Evolutionary conservation across 2,329 filamentous ascomycete species (phyloP).

Genomic region (Aaosphaeria arxii): DNA sequence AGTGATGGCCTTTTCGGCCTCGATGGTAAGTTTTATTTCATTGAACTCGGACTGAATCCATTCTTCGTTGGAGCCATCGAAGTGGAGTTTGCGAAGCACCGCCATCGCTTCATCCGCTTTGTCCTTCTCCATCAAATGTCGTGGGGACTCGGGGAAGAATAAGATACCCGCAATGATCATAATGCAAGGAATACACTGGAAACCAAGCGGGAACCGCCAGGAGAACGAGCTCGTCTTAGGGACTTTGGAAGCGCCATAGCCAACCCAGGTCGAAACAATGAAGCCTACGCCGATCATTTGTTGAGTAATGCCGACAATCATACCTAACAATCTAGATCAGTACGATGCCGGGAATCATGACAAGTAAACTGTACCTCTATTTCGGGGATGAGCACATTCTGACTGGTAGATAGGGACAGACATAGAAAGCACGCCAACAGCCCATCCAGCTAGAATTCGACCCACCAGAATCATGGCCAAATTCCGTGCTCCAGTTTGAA

Average conservation of each 20-base stretch:
- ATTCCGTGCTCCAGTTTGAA: slow-evolving; percentile 58
- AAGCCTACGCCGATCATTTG: slow-evolving; percentile 59
- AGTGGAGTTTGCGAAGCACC: slow-evolving; percentile 51
- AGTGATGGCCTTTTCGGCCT: slow-evolving; percentile 56
- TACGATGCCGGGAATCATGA: too few relatives aligned
- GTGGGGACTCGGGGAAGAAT: slow-evolving; percentile 40
- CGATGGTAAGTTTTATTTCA: slow-evolving; percentile 61
- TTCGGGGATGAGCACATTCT: slow-evolving; percentile 58
- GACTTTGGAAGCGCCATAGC: slow-evolving; percentile 42
- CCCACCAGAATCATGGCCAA: slow-evolving; percentile 57
- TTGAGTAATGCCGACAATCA: slow-evolving; percentile 56
- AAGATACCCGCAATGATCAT: slow-evolving; percentile 43
- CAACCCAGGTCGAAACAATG: slow-evolving; percentile 54
- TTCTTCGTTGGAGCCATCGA: slow-evolving; percentile 53
- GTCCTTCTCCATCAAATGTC: slow-evolving; percentile 45
- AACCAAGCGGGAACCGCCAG: slow-evolving; percentile 46
- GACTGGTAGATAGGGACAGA: slow-evolving; percentile 63
- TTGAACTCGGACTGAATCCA: slow-evolving; percentile 58
- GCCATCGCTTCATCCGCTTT: slow-evolving; percentile 53
- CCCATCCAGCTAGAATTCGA: slow-evolving; percentile 58
- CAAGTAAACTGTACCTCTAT: slow-evolving; percentile 42
- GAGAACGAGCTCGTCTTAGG: slow-evolving; percentile 36
- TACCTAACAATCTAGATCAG: slow-evolving; percentile 16
- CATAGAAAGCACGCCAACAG: slow-evolving; percentile 57
- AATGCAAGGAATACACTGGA: slow-evolving; percentile 45